phyloP scores from a whole-genome alignment of 495 filamentous ascomycete species.

The Eremomyces bilateralis region DNA sequence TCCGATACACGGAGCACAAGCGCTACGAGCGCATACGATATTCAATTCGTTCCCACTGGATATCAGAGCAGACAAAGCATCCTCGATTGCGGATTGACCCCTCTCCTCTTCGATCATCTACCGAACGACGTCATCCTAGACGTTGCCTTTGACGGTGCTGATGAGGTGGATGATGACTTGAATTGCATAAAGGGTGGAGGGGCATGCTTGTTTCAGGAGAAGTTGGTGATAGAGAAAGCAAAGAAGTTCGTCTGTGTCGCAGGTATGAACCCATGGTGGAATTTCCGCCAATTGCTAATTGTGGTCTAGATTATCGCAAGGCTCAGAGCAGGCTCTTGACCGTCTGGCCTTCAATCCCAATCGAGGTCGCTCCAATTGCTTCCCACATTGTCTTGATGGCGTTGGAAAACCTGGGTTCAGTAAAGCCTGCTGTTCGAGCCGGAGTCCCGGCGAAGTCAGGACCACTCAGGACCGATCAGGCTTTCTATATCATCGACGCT shows the following conservation, averaged over 20 bases:
- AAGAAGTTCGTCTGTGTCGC: conserved; percentile 88
- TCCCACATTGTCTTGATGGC: conserved; percentile 45
- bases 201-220: conserved; percentile 94
- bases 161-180: conserved; percentile 85
- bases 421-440: conserved; percentile 42
- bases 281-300: conserved; percentile 3
- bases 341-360: conserved; percentile 64
- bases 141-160: conserved; percentile 84
- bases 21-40: conserved; percentile 3
- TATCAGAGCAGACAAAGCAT: conserved; percentile 77
- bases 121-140: conserved; percentile 41
- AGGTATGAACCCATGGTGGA: conserved; percentile 25
- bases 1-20: conserved; percentile 7
- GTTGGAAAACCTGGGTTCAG: conserved; percentile 46
- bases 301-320: conserved; percentile 56
- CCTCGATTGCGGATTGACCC: conserved; percentile 45
- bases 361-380: conserved; percentile 78
- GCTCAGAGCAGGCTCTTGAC: conserved; percentile 55
- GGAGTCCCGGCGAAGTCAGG: conserved; percentile 50
- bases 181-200: conserved; percentile 97
- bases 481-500: conserved; percentile 82
- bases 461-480: conserved; percentile 79
- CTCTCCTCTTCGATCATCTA: conserved; percentile 54
- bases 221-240: conserved; percentile 69
- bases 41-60: conserved; percentile 68